Conservation (phyloP, 225 moss, liverwort and hornwort species). For the Physcomitrellopsis africana region DNA sequence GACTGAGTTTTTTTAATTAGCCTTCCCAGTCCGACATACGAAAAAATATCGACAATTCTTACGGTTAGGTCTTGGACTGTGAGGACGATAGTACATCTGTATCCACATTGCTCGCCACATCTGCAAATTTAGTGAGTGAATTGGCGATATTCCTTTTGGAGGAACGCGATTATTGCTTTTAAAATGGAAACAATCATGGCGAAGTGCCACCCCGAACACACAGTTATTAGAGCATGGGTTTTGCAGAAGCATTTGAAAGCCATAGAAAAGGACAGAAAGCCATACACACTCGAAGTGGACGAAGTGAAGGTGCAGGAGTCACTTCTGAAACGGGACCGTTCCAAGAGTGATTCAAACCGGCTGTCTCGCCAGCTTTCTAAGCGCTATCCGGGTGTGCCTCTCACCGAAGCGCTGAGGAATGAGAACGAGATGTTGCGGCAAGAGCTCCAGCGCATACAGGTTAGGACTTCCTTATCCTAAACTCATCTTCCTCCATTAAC, state of each 20-base stretch:
- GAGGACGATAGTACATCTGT: too few species aligned
- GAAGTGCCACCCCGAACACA: too few species aligned
- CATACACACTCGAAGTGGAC: conserved; percentile 78
- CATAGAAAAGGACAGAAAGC: conserved; percentile 79
- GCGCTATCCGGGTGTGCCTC: conserved; percentile 75
- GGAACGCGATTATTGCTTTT: too few species aligned
- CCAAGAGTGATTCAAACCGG: conserved; percentile 70
- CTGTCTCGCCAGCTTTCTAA: conserved; percentile 81
- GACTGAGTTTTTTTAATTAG: too few species aligned
- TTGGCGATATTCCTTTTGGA: too few species aligned
- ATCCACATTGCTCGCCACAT: too few species aligned
- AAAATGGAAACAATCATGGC: too few species aligned
- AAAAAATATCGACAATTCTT: too few species aligned
- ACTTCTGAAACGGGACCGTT: conserved; percentile 68
- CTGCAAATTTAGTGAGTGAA: too few species aligned
- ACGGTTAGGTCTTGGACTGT: too few species aligned
- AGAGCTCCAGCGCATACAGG: conserved; percentile 76
- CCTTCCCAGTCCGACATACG: too few species aligned
- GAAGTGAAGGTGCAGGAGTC: conserved; percentile 78
- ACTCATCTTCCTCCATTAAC: neutral
- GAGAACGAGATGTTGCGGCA: conserved; percentile 84
- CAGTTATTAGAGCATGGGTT: neutral
- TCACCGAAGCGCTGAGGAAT: conserved; percentile 71
- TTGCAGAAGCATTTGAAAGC: conserved; percentile 82
- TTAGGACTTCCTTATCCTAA: conserved; percentile 8